phyloP scores from a whole-genome alignment of 148 eudicot genomes.

The Cornus kousa region DNA sequence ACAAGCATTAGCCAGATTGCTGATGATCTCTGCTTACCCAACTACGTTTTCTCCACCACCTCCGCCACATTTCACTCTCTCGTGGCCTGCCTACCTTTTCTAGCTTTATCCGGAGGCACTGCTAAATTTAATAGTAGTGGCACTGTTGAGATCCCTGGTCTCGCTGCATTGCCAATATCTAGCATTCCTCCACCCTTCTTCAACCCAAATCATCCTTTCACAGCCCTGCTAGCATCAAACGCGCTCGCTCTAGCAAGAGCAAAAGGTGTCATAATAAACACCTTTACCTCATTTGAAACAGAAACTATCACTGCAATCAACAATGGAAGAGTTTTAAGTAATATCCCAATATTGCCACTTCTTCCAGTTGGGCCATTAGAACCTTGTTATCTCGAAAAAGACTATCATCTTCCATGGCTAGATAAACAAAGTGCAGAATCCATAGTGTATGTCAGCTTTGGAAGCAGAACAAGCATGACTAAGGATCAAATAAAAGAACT shows the following conservation, averaged over 20 bases:
- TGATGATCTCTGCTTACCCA: conserved; percentile 20
- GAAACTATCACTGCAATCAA: neutral
- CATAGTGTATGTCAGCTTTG: conserved; percentile 39
- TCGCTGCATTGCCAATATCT: conserved; percentile 22
- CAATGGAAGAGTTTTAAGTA: conserved; percentile 12
- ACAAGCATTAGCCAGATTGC: conserved; percentile 15
- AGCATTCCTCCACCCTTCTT: conserved; percentile 47
- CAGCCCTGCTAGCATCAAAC: neutral
- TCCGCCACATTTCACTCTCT: conserved; percentile 41
- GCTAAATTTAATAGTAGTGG: conserved; percentile 2
- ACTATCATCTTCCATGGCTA: conserved; percentile 24
- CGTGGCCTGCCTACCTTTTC: conserved; percentile 25
- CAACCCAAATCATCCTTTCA: conserved; percentile 28
- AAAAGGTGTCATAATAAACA: no score
- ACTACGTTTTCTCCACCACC: conserved; percentile 29
- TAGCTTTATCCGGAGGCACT: neutral
- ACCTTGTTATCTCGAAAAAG: neutral
- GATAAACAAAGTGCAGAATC: conserved; percentile 31
- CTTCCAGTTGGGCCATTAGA: conserved; percentile 23
- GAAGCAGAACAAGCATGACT: conserved; percentile 43
- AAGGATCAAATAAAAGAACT: conserved; percentile 41
- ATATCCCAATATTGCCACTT: conserved; percentile 15
- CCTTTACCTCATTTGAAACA: no score
- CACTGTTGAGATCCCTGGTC: conserved; percentile 27
- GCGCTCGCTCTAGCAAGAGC: no score